Evolutionary conservation across 306 rosid species (phyloP), one percentile per base, ranked within the genome.

Genomic region (Acmispon strigosus): DNA sequence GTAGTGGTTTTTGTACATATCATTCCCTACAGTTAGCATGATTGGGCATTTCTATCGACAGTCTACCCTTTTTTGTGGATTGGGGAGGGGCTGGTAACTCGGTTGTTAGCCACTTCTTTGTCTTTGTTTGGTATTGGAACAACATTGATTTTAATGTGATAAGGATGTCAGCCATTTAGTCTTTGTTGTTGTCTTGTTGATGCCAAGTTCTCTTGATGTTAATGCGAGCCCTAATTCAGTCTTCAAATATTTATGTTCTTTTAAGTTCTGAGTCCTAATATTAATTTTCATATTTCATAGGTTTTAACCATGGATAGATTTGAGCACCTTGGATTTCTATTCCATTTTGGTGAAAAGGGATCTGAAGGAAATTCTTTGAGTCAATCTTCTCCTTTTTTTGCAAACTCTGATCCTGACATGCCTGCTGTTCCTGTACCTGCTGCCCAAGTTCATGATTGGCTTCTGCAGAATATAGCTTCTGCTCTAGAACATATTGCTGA

Each of bases 361-460:
- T 71, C 74, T 53, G 96, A 82, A 65, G 90, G 94, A 81, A 80
- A 76, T 81, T 81, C 82, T 47, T 78, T 95, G 76, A 85, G 97
- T 78, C 96, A 95, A 66, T 74, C 64, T 66, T 91, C 99, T 81
- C 99, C 97, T 1, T 95, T 95, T 83, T 95, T 95, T 45, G 97
- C 99, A 9, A 95, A 95, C 73, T 95, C 97, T 3, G 99, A 95
- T 84, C 97, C 99, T 24, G 96, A 89, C 79, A 95, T 95, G 99
- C 99, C 99, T 56, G 99, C 96, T 2, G 97, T 84, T 82, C 97
- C 96, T 44, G 93, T 88, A 76, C 89, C 97, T 32, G 96, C 90
- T 22, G 74, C 90, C 17, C 99, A 91, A 84, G 88, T 89, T 82
- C 96, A 83, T 64, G 96, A 89, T 54, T 95, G 99, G 99, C 74